These are phyloP conservation scores for Wickerhamiella kurtzmanii DNA, from an alignment of 805 yeast species.

Conservation along the genomic window DNA sequence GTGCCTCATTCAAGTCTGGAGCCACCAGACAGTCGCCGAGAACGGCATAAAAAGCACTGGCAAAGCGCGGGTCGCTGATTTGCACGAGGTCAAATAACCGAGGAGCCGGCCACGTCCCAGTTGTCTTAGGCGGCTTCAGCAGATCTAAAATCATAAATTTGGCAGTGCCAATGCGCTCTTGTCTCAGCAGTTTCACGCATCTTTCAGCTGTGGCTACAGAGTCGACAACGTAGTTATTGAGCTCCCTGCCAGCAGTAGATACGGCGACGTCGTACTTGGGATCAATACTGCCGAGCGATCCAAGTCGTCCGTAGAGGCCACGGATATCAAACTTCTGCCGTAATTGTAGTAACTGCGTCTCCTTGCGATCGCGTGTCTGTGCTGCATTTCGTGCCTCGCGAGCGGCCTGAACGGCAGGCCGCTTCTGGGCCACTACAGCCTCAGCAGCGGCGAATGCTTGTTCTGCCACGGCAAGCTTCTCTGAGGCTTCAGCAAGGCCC, in stretches of 20 bases:
- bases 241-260: slow-evolving; percentile 84
- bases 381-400: slow-evolving; percentile 39
- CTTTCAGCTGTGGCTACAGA: slow-evolving; percentile 55
- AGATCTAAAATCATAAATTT: slow-evolving; percentile 70
- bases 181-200: slow-evolving; percentile 71
- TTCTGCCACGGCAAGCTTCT: background rate
- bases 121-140: slow-evolving; percentile 34
- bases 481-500: slow-evolving; percentile 35
- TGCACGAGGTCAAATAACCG: slow-evolving; percentile 72
- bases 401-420: slow-evolving; percentile 42
- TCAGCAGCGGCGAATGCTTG: background rate
- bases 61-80: slow-evolving; percentile 52
- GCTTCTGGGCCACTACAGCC: slow-evolving; percentile 27
- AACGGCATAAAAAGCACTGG: slow-evolving; percentile 82
- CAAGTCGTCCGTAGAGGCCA: slow-evolving; percentile 84
- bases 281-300: slow-evolving; percentile 85
- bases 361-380: slow-evolving; percentile 61
- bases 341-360: slow-evolving; percentile 52
- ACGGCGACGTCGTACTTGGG: slow-evolving; percentile 83
- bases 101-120: slow-evolving; percentile 31
- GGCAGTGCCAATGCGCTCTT: slow-evolving; percentile 77
- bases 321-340: slow-evolving; percentile 67
- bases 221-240: slow-evolving; percentile 90
- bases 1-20: slow-evolving; percentile 61
- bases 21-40: slow-evolving; percentile 83